Percentiles rank a stretch among this genome's conserved stretches.
phyloP scores from a whole-genome alignment of 31 red algal genomes.

The Odonthalia washingtoniensis region DNA sequence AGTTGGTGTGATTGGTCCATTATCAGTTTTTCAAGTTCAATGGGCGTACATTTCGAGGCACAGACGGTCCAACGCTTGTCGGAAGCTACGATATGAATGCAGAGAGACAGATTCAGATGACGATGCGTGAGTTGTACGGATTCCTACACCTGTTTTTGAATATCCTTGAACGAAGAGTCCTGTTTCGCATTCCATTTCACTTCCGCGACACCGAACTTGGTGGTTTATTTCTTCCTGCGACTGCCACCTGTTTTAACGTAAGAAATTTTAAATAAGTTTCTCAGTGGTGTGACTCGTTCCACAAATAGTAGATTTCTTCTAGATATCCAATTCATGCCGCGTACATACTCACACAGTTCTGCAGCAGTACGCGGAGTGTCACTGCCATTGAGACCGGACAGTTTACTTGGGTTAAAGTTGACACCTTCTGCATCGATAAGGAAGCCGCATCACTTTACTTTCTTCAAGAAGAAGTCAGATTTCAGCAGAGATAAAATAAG shows the following conservation, averaged over 20 bases:
- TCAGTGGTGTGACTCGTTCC: conserved; percentile 18
- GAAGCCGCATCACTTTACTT: neutral
- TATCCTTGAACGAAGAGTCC: neutral
- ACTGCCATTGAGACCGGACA: no score
- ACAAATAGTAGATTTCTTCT: conserved; percentile 34
- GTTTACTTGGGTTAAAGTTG: conserved; percentile 21
- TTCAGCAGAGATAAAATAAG: conserved; percentile 39
- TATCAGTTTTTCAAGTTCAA: conserved; percentile 9
- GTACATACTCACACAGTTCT: conserved; percentile 47
- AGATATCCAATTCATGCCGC: conserved; percentile 26
- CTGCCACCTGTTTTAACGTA: conserved; percentile 36
- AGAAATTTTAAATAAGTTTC: conserved; percentile 36
- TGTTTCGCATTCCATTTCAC: conserved; percentile 4
- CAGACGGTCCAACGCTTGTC: conserved; percentile 39
- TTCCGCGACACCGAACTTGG: neutral
- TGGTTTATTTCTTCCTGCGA: conserved; percentile 32
- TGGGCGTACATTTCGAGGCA: neutral
- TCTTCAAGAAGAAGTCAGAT: conserved; percentile 40
- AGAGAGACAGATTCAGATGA: neutral
- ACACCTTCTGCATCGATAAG: conserved; percentile 6
- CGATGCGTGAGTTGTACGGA: conserved; percentile 29
- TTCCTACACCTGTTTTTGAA: conserved; percentile 19
- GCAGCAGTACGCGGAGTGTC: no score
- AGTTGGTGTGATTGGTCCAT: conserved; percentile 17
- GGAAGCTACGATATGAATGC: conserved; percentile 42